phyloP scores from a whole-genome alignment of 75 land plant species.

The Ceratopteris richardii region DNA sequence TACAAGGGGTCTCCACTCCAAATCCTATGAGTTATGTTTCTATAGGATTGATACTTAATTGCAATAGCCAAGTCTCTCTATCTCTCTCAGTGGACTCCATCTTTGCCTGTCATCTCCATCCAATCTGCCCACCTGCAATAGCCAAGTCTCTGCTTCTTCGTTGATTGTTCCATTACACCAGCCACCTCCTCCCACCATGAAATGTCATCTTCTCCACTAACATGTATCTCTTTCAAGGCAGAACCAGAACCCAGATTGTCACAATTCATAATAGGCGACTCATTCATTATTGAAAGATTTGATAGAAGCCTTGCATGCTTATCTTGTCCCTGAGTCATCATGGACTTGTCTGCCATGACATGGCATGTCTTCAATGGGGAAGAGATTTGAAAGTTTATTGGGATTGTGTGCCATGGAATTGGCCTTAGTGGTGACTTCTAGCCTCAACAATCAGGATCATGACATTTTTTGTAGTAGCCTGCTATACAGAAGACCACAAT shows the following conservation, averaged over 20 bases:
- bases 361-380: slow-evolving; percentile 11
- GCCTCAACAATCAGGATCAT: slow-evolving; percentile 98
- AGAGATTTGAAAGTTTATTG: slow-evolving; percentile 17
- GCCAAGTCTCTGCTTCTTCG: too few species aligned
- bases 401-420: slow-evolving; percentile 59
- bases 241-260: slow-evolving; percentile 17
- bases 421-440: slow-evolving; percentile 86
- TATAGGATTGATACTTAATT: too few species aligned
- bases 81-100: too few species aligned
- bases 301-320: not conserved
- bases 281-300: not conserved
- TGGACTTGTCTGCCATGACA: slow-evolving; percentile 2
- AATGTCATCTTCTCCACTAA: too few species aligned
- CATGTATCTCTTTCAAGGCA: not conserved
- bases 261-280: not conserved
- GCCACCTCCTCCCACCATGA: too few species aligned
- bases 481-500: slow-evolving; percentile 75
- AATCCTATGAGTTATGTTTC: too few species aligned
- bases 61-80: too few species aligned
- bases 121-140: too few species aligned
- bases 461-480: slow-evolving; percentile 88
- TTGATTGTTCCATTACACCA: too few species aligned
- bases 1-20: too few species aligned
- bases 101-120: too few species aligned
- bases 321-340: slow-evolving; percentile 5